Conservation (phyloP, 768 basidiomycete species). For the Cystofilobasidium ferigula region DNA sequence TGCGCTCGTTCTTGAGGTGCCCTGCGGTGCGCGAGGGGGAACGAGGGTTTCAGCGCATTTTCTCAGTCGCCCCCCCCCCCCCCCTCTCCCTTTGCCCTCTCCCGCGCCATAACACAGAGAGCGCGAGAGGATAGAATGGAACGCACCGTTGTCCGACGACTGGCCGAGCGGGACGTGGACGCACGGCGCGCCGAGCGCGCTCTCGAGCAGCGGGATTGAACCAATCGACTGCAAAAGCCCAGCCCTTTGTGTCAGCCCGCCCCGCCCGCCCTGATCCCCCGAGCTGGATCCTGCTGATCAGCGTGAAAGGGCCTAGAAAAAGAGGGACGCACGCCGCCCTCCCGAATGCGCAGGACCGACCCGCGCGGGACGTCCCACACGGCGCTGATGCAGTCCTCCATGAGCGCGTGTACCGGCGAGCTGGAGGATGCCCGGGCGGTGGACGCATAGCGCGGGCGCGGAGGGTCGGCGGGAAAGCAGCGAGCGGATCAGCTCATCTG, state of each 20-base stretch:
- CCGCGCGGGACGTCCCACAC: constrained; percentile 59
- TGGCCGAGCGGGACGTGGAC: constrained; percentile 92
- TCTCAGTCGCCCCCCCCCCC: too few species aligned
- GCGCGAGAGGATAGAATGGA: neutral
- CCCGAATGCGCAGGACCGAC: constrained; percentile 74
- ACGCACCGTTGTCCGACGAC: constrained; percentile 43
- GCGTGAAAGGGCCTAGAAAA: neutral
- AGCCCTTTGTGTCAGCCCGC: too few species aligned
- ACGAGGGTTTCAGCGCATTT: too few species aligned
- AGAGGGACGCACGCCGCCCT: constrained; percentile 64
- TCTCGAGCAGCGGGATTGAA: constrained; percentile 84
- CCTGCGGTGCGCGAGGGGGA: constrained; percentile 44
- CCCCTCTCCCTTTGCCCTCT: neutral
- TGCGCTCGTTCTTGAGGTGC: constrained; percentile 85
- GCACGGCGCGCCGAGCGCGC: constrained; percentile 58
- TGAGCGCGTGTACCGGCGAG: constrained; percentile 20
- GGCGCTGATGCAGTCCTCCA: constrained; percentile 68
- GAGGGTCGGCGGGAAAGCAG: constrained; percentile 81
- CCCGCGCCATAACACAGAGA: too few species aligned
- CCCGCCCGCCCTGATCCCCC: too few species aligned
- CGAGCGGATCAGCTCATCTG: too few species aligned
- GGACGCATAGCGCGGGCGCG: constrained; percentile 43
- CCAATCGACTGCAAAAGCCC: constrained; percentile 81
- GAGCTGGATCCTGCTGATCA: too few species aligned
- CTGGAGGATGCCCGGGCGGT: neutral